These are phyloP conservation scores for Annulohypoxylon maeteangense DNA, from an alignment of 495 filamentous ascomycete species.

Conservation along the genomic window DNA sequence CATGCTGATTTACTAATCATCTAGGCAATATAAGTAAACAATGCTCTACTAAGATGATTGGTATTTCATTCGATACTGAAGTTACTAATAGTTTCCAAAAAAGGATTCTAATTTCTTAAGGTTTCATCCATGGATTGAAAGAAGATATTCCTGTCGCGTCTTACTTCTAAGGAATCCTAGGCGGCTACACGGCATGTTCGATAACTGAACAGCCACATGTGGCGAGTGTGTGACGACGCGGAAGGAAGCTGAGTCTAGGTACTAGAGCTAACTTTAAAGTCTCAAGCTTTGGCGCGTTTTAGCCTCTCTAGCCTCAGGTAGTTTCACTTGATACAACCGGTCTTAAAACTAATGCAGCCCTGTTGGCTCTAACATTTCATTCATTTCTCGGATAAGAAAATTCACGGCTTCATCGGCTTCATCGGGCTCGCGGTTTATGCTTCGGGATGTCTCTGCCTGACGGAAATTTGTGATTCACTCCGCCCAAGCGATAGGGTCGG, in stretches of 20 bases:
- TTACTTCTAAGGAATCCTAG: neutral
- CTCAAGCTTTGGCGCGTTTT: constrained; percentile 1
- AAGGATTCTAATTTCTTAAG: neutral
- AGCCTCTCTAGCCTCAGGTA: neutral
- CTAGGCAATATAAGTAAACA: neutral
- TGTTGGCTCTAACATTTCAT: neutral
- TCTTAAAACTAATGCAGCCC: constrained; percentile 20
- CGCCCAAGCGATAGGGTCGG: neutral
- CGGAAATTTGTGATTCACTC: constrained; percentile 13
- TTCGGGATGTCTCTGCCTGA: neutral
- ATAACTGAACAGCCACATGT: constrained; percentile 14
- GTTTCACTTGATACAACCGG: constrained; percentile 32
- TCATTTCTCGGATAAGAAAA: neutral
- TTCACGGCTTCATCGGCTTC: neutral
- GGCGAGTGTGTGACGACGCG: neutral
- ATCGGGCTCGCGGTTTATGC: neutral
- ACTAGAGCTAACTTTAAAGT: neutral
- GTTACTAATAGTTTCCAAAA: neutral
- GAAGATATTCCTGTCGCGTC: too few relatives aligned
- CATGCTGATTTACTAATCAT: neutral
- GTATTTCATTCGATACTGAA: neutral
- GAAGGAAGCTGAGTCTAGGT: neutral
- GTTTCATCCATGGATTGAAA: neutral
- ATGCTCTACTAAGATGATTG: neutral
- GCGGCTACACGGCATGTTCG: neutral